Base-by-base conservation (phyloP, 139 green algal genomes). In the Picochlorum sp. region DNA sequence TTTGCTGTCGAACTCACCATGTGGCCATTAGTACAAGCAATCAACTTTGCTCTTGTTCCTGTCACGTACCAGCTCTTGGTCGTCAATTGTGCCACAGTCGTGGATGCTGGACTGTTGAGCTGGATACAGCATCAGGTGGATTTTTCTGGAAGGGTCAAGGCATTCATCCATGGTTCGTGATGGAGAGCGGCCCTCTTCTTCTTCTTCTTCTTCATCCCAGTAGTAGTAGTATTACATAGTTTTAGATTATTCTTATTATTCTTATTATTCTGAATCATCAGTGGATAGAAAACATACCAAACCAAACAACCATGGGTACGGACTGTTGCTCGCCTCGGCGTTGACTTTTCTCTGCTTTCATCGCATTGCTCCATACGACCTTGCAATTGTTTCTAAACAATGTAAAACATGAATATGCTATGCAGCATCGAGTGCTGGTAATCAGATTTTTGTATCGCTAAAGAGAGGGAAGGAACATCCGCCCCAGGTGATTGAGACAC, bases 401-500 rank as follows among this genome's bases (percentile, higher is more conserved):
- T 41, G 2, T 13, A 41, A 41, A 41, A 41, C 34, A 41, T 10
- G 34, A 41, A 41, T 41, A 41, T 24, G 11, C 47, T 54, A 13
- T 56, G 68, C 69, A 75, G 70, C 70, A 13, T 67, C 28, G 44
- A 26, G 21, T n/a, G 45, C 47, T 20, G 77, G 77, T 23, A 84
- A 84, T 62, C 77, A 84, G 63, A 84, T 84, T 26, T 84, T 84
- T 45, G 49, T 84, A 4, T 75, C 65, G 1, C 31, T 84, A 14
- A 61, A 62, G 9, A 74, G 63, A 5, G 82, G 84, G 21, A 80
- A 74, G 15, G 31, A 76, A 16, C 87, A 79, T 60, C 83, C 84
- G 10, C 84, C 84, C 0, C 55, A 13, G 3, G 72, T 70, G 4
- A 63, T 68, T n/a, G 84, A 90, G 20, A 72, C 85, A 6, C 72